phyloP scores from a whole-genome alignment of 371 early-diverging fungal species.

The Mortierella sp. region DNA sequence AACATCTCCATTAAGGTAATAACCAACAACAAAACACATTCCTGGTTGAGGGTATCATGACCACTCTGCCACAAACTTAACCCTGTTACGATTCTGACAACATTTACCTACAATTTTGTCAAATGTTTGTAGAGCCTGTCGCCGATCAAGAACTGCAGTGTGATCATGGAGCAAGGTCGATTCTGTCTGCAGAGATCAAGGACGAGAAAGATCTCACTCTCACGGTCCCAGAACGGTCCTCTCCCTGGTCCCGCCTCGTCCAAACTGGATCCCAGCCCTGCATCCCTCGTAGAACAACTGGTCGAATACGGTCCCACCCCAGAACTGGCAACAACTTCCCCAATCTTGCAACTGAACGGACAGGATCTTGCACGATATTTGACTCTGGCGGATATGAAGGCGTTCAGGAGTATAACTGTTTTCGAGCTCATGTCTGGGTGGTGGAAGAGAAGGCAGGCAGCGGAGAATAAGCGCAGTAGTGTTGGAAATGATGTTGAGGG shows the following conservation, averaged over 20 bases:
- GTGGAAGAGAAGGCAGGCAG: slow-evolving; percentile 47
- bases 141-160: slow-evolving; percentile 53
- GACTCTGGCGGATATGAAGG: slow-evolving; percentile 63
- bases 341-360: slow-evolving; percentile 58
- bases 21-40: neutral
- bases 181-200: slow-evolving; percentile 54
- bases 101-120: neutral
- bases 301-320: slow-evolving; percentile 45
- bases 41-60: no score
- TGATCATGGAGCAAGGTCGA: slow-evolving; percentile 56
- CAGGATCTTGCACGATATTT: slow-evolving; percentile 64
- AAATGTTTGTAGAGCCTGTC: slow-evolving; percentile 31
- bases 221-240: slow-evolving; percentile 20
- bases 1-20: slow-evolving; percentile 56
- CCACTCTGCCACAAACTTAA: no score
- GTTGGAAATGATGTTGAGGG: neutral
- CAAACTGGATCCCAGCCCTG: neutral
- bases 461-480: slow-evolving; percentile 18
- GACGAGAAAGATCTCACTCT: slow-evolving; percentile 45
- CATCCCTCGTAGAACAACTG: neutral
- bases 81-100: no score
- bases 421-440: slow-evolving; percentile 63
- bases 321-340: slow-evolving; percentile 31
- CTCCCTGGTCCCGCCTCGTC: slow-evolving; percentile 12
- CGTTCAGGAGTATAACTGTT: slow-evolving; percentile 61